These are phyloP conservation scores for Angomonas deanei DNA, from an alignment of 208 protist genomes.

Conservation along the genomic window DNA sequence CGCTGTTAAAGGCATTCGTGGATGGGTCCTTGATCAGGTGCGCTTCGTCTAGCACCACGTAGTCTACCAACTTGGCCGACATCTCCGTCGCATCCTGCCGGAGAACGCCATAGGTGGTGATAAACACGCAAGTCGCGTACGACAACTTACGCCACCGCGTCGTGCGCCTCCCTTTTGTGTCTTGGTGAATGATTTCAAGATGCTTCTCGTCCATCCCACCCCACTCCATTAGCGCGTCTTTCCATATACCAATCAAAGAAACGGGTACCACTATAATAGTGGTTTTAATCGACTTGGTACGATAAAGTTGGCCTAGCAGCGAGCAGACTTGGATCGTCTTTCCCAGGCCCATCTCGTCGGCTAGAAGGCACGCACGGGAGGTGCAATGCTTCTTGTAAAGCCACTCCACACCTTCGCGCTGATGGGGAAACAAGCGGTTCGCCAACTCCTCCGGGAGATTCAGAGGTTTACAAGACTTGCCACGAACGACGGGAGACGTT, in stretches of 20 bases:
- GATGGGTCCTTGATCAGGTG: slow-evolving; percentile 73
- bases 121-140: slow-evolving; percentile 49
- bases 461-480: not conserved
- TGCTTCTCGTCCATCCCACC: slow-evolving; percentile 11
- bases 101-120: slow-evolving; percentile 83
- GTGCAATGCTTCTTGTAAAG: slow-evolving; percentile 93
- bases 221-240: slow-evolving; percentile 82
- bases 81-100: slow-evolving; percentile 56
- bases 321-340: slow-evolving; percentile 96
- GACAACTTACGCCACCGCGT: slow-evolving; percentile 48
- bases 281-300: slow-evolving; percentile 67
- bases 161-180: slow-evolving; percentile 34
- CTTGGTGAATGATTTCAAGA: slow-evolving; percentile 44
- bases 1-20: slow-evolving; percentile 51
- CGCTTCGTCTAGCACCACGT: slow-evolving; percentile 81
- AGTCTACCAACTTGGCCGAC: slow-evolving; percentile 59
- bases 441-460: slow-evolving; percentile 24
- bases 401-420: slow-evolving; percentile 93
- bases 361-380: slow-evolving; percentile 92
- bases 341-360: slow-evolving; percentile 96
- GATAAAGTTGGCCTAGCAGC: slow-evolving; percentile 88
- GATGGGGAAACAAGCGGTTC: slow-evolving; percentile 87
- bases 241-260: slow-evolving; percentile 91
- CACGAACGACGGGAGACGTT: too few relatives aligned
- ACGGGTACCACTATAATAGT: slow-evolving; percentile 92